Evolutionary conservation across 139 green algal genomes (phyloP), one percentile per base, ranked within the genome.

Genomic region (Chlamydomonas schloesseri): DNA sequence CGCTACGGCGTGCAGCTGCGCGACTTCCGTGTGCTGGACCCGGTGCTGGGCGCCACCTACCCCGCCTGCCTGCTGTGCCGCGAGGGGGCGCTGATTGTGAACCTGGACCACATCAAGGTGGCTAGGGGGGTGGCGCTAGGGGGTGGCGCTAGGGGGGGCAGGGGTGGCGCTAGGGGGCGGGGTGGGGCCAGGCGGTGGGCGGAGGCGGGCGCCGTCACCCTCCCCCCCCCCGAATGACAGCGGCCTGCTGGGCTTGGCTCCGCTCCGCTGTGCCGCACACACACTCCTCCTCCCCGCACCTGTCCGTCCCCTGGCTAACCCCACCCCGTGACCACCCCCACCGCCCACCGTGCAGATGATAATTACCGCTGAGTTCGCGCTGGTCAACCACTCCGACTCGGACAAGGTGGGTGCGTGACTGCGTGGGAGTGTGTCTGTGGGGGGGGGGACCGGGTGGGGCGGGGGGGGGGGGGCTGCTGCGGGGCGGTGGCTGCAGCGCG

Each of bases 51-150:
- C 20, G 70, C 79, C 69, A 68, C 62, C 53, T 87, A 90, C 82
- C 87, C 87, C n/a, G 83, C 87, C n/a, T 85, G 80, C 60, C 83
- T 90, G 70, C 87, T 90, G 50, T 81, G 65, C 53, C 87, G 87
- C n/a, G 87, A 89, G 24, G 75, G 75, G 20, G 87, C 87, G 14
- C 46, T 90, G 42, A 74, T 90, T 17, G 67, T 88, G 57, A 87
- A 86, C 79, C 79, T 90, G 80, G 70, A 87, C 47, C 73, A 78
- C 70, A 90, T 90, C 29, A 90, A 90, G 73, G 87, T 69, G 67
- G n/a, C n/a, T n/a, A n/a, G 50, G 57, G 34, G 26, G 34, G 69
- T 1, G n/a, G 69, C 33, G 34, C 2, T 34, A 20, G 34, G 23
- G 69, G 34, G 34, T n/a, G n/a, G n/a, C n/a, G 69, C 14, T 29